Evolutionary conservation across 805 yeast species (phyloP), one percentile per base, ranked within the genome.

Genomic region (Cyberlindnera maritima): DNA sequence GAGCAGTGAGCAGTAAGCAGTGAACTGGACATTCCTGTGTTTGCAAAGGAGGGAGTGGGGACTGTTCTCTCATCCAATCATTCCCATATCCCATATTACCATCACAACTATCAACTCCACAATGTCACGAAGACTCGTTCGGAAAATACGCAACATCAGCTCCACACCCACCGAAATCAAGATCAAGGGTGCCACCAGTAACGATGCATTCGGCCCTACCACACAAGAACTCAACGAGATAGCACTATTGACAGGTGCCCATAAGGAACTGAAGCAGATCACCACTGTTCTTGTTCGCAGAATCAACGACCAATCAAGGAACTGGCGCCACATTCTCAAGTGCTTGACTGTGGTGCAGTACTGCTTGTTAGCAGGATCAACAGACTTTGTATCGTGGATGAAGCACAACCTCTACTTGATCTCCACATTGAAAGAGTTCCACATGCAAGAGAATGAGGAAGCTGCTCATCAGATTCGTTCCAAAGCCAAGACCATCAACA

Each of bases 131-230:
- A 44, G 63, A 41, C 47, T 65, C 46, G 58, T 61, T 58, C 52
- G 72, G 60, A 47, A 60, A 54, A 54, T 66, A 60, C 46, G 59
- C 58, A 53, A 66, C 61, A 20, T 65, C n/a, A 56, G 53, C 7
- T 49, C 61, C 9, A 33, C 60, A 1, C 53, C 66, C 2, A 58
- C 59, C 17, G 75, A 69, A 47, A 47, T 64, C 6, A 71, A 59
- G 47, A 67, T 72, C 14, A 68, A 62, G 49, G 64, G 67, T 18
- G 80, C 83, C 9, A 80, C 84, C 20, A 75, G 72, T 52, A 71
- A 70, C 47, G 83, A 79, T 48, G 67, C 72, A 2, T 66, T 72
- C 55, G 82, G 85, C 1, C 84, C 84, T 0, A 76, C 77, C 8
- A 76, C 80, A n/a, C 66, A 74, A 6, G 76, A 80, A 48, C 65